Conservation (phyloP, 2,329 filamentous ascomycete species). For the Cadophora sp. region DNA sequence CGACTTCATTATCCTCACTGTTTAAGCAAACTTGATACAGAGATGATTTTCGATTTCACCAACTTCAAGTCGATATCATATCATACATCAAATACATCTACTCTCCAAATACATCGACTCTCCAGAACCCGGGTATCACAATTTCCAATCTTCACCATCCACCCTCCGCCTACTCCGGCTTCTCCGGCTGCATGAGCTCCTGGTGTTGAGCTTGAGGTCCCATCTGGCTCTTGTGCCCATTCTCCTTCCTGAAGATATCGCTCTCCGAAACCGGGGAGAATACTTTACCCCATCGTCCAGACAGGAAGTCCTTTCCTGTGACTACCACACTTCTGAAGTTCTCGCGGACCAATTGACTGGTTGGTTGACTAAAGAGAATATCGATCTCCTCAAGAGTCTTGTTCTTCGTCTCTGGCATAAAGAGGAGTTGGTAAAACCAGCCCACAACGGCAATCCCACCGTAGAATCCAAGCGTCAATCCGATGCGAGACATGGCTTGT, state of each 20-base stretch:
- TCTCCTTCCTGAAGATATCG: slow-evolving; percentile 41
- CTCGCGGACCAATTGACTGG: slow-evolving; percentile 65
- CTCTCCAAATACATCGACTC: no score
- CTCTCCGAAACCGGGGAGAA: slow-evolving; percentile 41
- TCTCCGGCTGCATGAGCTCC: not conserved
- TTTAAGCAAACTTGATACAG: no score
- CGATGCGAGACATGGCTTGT: slow-evolving; percentile 68
- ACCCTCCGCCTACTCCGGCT: no score
- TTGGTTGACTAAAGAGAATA: slow-evolving; percentile 68
- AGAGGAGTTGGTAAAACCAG: slow-evolving; percentile 75
- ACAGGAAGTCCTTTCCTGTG: slow-evolving; percentile 39
- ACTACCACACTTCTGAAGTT: slow-evolving; percentile 53
- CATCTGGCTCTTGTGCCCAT: slow-evolving; percentile 35
- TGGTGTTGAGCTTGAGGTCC: slow-evolving; percentile 5
- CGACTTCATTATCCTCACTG: no score
- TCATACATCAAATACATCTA: no score
- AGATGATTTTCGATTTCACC: no score
- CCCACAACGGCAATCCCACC: slow-evolving; percentile 75
- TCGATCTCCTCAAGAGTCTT: slow-evolving; percentile 75
- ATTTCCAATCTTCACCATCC: no score
- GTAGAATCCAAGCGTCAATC: slow-evolving; percentile 74
- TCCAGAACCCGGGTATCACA: no score
- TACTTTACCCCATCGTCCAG: slow-evolving; percentile 41
- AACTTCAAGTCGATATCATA: no score
- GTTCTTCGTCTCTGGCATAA: slow-evolving; percentile 78